These are phyloP conservation scores for Eimeria necatrix DNA, from an alignment of 169 alveolate species.

Conservation along the genomic window DNA sequence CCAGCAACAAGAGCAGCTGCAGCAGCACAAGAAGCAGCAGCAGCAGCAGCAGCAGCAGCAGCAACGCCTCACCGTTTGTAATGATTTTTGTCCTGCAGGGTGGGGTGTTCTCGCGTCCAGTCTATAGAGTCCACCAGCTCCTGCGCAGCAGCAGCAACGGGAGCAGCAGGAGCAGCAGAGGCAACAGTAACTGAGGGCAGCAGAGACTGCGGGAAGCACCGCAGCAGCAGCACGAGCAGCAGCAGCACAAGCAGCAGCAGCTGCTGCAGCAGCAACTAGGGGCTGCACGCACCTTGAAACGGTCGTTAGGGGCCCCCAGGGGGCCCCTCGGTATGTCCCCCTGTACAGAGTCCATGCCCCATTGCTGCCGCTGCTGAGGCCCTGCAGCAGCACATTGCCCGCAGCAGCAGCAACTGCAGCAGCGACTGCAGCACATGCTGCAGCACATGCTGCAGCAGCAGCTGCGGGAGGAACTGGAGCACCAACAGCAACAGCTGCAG, in stretches of 20 bases:
- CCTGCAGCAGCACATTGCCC: constrained; percentile 6
- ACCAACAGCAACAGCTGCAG: neutral
- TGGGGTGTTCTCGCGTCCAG: constrained; percentile 88
- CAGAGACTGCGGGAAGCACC: neutral
- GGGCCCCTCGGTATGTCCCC: constrained; percentile 90
- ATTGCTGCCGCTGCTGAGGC: constrained; percentile 68
- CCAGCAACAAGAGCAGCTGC: neutral
- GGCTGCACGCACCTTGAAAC: constrained; percentile 72
- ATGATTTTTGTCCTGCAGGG: constrained; percentile 84
- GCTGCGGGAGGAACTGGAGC: neutral
- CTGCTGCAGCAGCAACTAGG: neutral
- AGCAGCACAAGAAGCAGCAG: constrained; percentile 46
- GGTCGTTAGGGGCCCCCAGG: constrained; percentile 83
- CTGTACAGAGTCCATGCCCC: constrained; percentile 70
- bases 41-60: constrained; percentile 5
- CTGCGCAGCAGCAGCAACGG: constrained; percentile 54
- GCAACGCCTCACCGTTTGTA: constrained; percentile 82
- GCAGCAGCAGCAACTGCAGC: neutral
- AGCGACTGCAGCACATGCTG: neutral
- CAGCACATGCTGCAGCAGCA: neutral
- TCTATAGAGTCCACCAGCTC: constrained; percentile 87
- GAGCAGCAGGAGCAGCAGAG: neutral
- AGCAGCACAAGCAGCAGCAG: neutral
- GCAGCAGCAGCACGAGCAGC: constrained; percentile 5
- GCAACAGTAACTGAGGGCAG: neutral